These are phyloP conservation scores for Sordaria brevicollis DNA, from an alignment of 495 filamentous ascomycete species.

Conservation along the genomic window DNA sequence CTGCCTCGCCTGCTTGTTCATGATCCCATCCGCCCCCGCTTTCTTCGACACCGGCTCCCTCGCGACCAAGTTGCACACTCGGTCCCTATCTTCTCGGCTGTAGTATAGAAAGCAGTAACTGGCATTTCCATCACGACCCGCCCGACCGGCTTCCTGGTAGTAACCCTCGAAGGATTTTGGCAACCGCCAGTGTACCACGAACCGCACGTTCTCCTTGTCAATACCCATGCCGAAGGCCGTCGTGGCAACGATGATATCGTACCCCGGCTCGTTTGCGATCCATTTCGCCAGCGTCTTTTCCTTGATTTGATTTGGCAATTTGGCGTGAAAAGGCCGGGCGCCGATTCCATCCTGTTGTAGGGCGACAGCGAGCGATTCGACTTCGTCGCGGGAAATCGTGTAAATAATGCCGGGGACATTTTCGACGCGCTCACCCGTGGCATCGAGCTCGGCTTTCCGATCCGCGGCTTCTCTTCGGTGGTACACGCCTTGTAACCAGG, in stretches of 20 bases:
- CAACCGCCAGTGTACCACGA: slow-evolving; percentile 87
- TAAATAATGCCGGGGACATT: slow-evolving; percentile 83
- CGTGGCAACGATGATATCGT: slow-evolving; percentile 87
- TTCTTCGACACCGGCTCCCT: slow-evolving; percentile 28
- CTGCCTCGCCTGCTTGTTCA: slow-evolving; percentile 22
- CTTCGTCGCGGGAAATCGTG: slow-evolving; percentile 65
- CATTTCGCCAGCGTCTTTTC: slow-evolving; percentile 58
- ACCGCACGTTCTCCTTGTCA: slow-evolving; percentile 86
- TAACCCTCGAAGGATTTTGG: slow-evolving; percentile 91
- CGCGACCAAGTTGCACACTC: slow-evolving; percentile 47
- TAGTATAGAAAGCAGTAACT: slow-evolving; percentile 84
- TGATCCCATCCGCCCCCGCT: slow-evolving; percentile 17
- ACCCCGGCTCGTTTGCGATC: slow-evolving; percentile 62
- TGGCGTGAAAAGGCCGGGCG: slow-evolving; percentile 63
- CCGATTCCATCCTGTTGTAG: slow-evolving; percentile 53
- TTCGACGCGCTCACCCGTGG: slow-evolving; percentile 40
- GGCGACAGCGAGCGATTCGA: slow-evolving; percentile 59
- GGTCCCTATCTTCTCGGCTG: slow-evolving; percentile 69
- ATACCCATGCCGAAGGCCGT: slow-evolving; percentile 98
- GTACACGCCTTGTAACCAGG: slow-evolving; percentile 65
- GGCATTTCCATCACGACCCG: slow-evolving; percentile 81
- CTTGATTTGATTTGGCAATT: slow-evolving; percentile 49
- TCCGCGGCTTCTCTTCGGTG: slow-evolving; percentile 44
- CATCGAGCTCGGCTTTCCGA: slow-evolving; percentile 40
- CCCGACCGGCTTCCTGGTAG: slow-evolving; percentile 90